phyloP scores from a whole-genome alignment of 2,329 filamentous ascomycete species.

The Claviceps digitariae region DNA sequence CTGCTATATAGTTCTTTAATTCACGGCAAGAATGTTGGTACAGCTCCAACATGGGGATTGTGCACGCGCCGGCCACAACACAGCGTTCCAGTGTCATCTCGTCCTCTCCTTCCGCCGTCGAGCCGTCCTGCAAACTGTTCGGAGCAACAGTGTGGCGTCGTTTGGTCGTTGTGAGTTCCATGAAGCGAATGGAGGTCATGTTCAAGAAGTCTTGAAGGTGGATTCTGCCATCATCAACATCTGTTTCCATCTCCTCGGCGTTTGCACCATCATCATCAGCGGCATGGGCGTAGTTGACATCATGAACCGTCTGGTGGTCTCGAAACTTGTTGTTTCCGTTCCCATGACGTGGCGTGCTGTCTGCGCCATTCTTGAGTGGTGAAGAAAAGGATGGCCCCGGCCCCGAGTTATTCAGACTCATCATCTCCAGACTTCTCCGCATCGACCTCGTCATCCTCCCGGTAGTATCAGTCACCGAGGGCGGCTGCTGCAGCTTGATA shows the following conservation, averaged over 20 bases:
- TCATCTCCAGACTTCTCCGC: slow-evolving; percentile 32
- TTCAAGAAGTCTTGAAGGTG: slow-evolving; percentile 87
- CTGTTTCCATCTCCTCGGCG: slow-evolving; percentile 29
- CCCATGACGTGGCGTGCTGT: slow-evolving; percentile 42
- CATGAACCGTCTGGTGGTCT: slow-evolving; percentile 31
- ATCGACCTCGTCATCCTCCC: slow-evolving; percentile 41
- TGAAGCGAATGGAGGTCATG: slow-evolving; percentile 93
- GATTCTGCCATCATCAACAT: slow-evolving; percentile 48
- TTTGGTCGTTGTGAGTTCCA: slow-evolving; percentile 96
- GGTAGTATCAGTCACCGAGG: slow-evolving; percentile 52
- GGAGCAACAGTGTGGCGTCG: slow-evolving; percentile 69
- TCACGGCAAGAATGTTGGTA: slow-evolving; percentile 95
- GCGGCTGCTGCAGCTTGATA: slow-evolving; percentile 54
- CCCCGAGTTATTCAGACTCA: slow-evolving; percentile 25
- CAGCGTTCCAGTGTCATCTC: slow-evolving; percentile 57
- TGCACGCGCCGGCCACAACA: slow-evolving; percentile 81
- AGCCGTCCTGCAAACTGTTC: slow-evolving; percentile 28
- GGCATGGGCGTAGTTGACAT: slow-evolving; percentile 29
- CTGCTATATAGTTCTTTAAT: slow-evolving; percentile 90
- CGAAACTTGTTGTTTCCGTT: slow-evolving; percentile 41
- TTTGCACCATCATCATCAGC: slow-evolving; percentile 23
- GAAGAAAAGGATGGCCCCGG: slow-evolving; percentile 31
- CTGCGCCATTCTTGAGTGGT: slow-evolving; percentile 29
- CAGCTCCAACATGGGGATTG: slow-evolving; percentile 80
- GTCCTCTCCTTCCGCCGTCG: slow-evolving; percentile 29